Base-by-base conservation (phyloP, 352 stramenopile genomes). In the Albugo laibachii region DNA sequence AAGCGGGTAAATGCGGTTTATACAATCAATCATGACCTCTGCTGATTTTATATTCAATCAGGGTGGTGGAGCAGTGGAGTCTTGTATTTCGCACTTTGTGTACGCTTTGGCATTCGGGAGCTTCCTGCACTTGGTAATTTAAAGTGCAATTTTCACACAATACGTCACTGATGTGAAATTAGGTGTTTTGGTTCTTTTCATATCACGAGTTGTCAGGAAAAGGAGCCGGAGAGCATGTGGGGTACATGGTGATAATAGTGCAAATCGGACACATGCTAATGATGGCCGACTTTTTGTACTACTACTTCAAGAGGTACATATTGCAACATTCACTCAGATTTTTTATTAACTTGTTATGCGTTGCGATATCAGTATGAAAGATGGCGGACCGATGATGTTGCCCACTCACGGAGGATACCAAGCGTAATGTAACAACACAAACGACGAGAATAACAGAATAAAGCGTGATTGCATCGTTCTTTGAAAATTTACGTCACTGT, bases 231-330 rank as follows among this genome's bases (percentile, higher is more conserved):
- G 69, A 87, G 54, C 74, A 89, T 66, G 79, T 92, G 31, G 79
- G 79, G 47, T 89, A 98, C 47, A 92, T 92, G n/a, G 78, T 99
- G 16, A 92, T 98, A 66, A 89, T 91, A 51, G 75, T 94, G n/a
- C 95, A 98, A 68, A 95, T 98, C 56, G 74, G 94, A 24, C 93
- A 99, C 70, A 92, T 98, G 65, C 68, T 97, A 31, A 88, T 98
- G 61, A 98, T 99, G 93, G 75, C 83, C 21, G 93, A 98, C 65
- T 99, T 98, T 58, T 95, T 98, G 61, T 98, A 96, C 77, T 98
- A 98, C 64, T 99, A 99, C 76, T 94, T 98, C 63, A 92, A 95
- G 59, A 89, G 73, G 73, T 86, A 48, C 36, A 58, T 24, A 0
- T 36, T 27, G 39, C 44, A 39, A 10, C 50, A 24, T 50, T 10